Evolutionary conservation across 345 rosid genomes (phyloP), one percentile per base, ranked within the genome.

Genomic region (Lepidium africanum): DNA sequence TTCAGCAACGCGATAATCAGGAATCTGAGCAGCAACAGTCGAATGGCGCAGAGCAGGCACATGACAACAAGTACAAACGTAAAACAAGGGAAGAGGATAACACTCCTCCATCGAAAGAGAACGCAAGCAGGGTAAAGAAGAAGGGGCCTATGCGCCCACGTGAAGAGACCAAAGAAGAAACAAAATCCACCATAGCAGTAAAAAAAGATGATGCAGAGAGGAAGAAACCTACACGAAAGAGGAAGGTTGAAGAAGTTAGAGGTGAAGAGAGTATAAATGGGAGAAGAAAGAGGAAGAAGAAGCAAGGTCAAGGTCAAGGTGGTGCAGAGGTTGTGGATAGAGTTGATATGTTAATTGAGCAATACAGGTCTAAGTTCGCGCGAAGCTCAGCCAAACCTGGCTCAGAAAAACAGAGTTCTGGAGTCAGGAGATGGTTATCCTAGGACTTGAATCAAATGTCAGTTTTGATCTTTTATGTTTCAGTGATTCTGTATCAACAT

Each of bases 301-400:
- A 70, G 82, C 64, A 78, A 82, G 9, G 55, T 13, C 48, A 58
- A 58, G 45, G 11, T 23, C 74, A 81, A 15, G 52, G 69, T 19
- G 87, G 84, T 21, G 52, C 65, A 37, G 96, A 87, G 10, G 82
- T 55, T 12, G 77, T 65, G 0, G 96, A 88, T 78, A 83, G 81
- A 67, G 90, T 88, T 1, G 97, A 94, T 71, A 33, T 76, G 78
- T 66, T 88, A 80, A 82, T 88, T 6, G 88, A 88, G 70, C 82
- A 75, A 60, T 88, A 94, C 77, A 82, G 64, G 59, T 72, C 86
- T 4, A 93, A 88, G 77, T 91, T 84, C 75, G 72, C 90, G 1
- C 88, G 76, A 76, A 75, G 67, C 58, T 80, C 83, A 42, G 77
- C 79, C 67, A 80, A 76, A 78, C 78, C 3, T 30, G 84, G 76